phyloP scores from a whole-genome alignment of 371 early-diverging fungal genomes.

The Blyttiomyces sp. region DNA sequence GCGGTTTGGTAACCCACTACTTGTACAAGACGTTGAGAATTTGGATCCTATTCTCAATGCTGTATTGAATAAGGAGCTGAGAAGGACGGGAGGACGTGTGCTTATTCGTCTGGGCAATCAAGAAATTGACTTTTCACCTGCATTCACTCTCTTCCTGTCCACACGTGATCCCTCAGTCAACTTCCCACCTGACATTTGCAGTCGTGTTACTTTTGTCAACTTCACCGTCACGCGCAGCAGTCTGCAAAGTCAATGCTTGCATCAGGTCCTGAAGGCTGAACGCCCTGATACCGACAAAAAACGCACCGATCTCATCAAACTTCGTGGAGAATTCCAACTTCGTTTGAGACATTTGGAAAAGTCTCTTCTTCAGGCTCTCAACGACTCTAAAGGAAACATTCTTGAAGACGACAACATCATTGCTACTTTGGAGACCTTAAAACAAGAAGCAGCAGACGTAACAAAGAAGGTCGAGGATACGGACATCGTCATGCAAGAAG shows the following conservation, averaged over 20 bases:
- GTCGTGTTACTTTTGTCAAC: constrained; percentile 97
- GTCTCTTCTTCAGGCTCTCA: constrained; percentile 87
- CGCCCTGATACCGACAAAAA: constrained; percentile 93
- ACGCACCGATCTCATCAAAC: constrained; percentile 85
- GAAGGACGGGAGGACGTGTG: constrained; percentile 95
- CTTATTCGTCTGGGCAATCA: constrained; percentile 92
- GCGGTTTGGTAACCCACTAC: constrained; percentile 96
- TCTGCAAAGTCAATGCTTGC: constrained; percentile 94
- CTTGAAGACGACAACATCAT: constrained; percentile 96
- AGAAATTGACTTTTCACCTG: constrained; percentile 97
- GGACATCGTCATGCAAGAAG: constrained; percentile 91
- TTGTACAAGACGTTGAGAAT: constrained; percentile 96
- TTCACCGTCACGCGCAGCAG: constrained; percentile 95
- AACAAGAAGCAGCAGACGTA: constrained; percentile 93
- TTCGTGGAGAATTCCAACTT: constrained; percentile 95
- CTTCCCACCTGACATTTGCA: constrained; percentile 94
- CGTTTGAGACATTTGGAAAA: constrained; percentile 91
- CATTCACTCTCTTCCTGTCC: constrained; percentile 90
- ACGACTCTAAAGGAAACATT: constrained; percentile 93
- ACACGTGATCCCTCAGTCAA: constrained; percentile 91
- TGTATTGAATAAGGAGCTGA: constrained; percentile 92
- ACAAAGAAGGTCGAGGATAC: constrained; percentile 90
- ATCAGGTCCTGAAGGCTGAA: constrained; percentile 90
- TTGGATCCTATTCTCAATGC: constrained; percentile 97
- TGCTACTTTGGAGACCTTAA: constrained; percentile 88